These are phyloP conservation scores for Backusella parvicylindrica DNA, from an alignment of 192 early-diverging fungal species.

Conservation along the genomic window DNA sequence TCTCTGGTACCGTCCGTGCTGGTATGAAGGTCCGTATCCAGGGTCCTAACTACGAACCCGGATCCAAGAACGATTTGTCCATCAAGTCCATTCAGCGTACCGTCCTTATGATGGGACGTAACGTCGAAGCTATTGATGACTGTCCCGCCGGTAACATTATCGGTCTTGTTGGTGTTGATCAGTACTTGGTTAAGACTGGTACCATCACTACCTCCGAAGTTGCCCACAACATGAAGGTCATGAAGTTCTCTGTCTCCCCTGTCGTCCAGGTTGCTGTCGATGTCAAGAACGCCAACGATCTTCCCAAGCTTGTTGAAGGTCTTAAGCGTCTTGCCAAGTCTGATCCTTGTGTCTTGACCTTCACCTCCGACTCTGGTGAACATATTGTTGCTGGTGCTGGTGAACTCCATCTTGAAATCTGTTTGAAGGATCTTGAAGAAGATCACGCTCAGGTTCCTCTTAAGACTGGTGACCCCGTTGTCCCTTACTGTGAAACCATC, in stretches of 20 bases:
- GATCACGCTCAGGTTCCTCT: constrained; percentile 97
- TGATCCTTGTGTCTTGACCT: constrained; percentile 93
- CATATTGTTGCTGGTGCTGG: constrained; percentile 99
- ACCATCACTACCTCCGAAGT: constrained; percentile 93
- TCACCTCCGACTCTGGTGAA: constrained; percentile 90
- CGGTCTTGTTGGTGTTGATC: constrained; percentile 98
- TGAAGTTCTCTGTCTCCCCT: constrained; percentile 99
- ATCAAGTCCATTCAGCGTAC: constrained; percentile 97
- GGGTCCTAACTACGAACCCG: constrained; percentile 90
- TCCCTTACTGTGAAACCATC: constrained; percentile 94
- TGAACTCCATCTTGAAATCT: constrained; percentile 99
- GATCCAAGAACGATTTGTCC: constrained; percentile 90
- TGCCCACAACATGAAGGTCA: constrained; percentile 98
- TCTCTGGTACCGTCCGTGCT: constrained; percentile 94
- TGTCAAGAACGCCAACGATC: constrained; percentile 95
- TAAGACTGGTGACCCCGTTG: constrained; percentile 90
- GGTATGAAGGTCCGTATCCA: constrained; percentile 99
- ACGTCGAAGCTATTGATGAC: constrained; percentile 96
- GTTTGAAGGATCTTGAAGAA: constrained; percentile 98
- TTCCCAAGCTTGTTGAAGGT: constrained; percentile 99
- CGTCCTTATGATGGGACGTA: constrained; percentile 99
- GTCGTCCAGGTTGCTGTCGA: constrained; percentile 97
- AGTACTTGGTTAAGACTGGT: constrained; percentile 99
- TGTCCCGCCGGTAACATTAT: constrained; percentile 99
- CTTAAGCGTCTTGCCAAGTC: constrained; percentile 99